Conservation (phyloP, 2,329 filamentous ascomycete genomes). For the Xylaria hypoxylon region DNA sequence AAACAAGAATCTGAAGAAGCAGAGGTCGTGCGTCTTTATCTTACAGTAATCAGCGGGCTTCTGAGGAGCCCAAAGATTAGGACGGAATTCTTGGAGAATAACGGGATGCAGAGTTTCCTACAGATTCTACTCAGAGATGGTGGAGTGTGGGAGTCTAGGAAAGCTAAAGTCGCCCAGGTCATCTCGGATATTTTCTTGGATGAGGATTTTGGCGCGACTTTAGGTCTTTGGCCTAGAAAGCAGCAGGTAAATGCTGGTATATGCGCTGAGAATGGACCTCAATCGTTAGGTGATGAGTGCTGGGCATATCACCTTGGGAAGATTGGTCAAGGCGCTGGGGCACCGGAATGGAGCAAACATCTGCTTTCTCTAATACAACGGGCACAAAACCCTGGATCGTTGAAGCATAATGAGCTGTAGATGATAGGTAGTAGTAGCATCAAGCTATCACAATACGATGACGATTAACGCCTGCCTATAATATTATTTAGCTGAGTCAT, state of each 20-base stretch:
- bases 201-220: conserved; percentile 68
- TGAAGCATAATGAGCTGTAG: conserved; percentile 36
- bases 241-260: conserved; percentile 51
- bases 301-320: conserved; percentile 65
- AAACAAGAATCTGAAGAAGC: conserved; percentile 40
- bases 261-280: conserved; percentile 52
- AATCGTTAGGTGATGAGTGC: conserved; percentile 62
- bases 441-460: background rate
- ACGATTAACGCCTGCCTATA: background rate
- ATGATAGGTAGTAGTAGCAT: conserved; percentile 14
- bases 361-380: conserved; percentile 43
- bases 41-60: conserved; percentile 67
- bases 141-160: conserved; percentile 62
- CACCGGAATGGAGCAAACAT: conserved; percentile 58
- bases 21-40: conserved; percentile 45
- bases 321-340: conserved; percentile 34
- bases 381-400: conserved; percentile 26
- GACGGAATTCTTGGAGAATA: conserved; percentile 64
- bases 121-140: conserved; percentile 62
- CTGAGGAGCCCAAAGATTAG: conserved; percentile 66
- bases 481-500: background rate
- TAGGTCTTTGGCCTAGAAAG: conserved; percentile 66
- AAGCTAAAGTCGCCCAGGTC: conserved; percentile 67
- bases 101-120: conserved; percentile 67
- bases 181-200: conserved; percentile 76